Evolutionary conservation across 2,329 filamentous ascomycete genomes (phyloP), one percentile per base, ranked within the genome.

Genomic region (Juglanconis sp.): DNA sequence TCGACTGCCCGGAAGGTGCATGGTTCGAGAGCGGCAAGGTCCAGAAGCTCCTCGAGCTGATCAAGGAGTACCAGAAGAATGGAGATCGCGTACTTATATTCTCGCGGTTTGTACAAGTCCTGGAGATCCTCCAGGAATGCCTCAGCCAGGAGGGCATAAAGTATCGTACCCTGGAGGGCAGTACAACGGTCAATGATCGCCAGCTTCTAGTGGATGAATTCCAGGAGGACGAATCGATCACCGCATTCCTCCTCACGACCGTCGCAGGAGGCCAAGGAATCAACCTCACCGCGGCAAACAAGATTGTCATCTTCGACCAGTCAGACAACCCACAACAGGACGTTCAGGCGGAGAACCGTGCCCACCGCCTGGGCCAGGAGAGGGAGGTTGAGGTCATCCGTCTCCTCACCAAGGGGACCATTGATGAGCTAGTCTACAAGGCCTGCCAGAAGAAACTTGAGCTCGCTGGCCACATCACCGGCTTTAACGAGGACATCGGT

Each of bases 291-390:
- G 91, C 90, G 40, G 95, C 95, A 4, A 98, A 98, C 79, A 98
- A 97, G 76, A 94, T 99, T 67, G 86, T 99, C 74, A 95, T 99
- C 69, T 97, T 98, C 72, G 95, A 99, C 74, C 90, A 90, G 65
- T 91, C 88, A n/a, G 96, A 97, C 77, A 99, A 99, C 68, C 95
- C 95, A 0, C 95, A 99, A 71, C 94, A 98, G 67, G 95, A 99
- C 71, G 87, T 96, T n/a, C 95, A 99, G 73, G 95, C 95, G 0
- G 95, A 98, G 79, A 98, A 99, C 73, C 88, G 95, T 17, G 95
- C 95, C 0, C 95, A 99, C 75, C 89, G 95, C 13, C 91, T 99
- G 8, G 95, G 95, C 0, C 95, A 99, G 78, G 93, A 85, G 35
- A 82, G 91, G 15, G 89, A 94, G 40, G 95, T 99, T 1, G 94